Evolutionary conservation across 1,284 basidiomycete species (phyloP).

Genomic region (Bjerkandera adusta): DNA sequence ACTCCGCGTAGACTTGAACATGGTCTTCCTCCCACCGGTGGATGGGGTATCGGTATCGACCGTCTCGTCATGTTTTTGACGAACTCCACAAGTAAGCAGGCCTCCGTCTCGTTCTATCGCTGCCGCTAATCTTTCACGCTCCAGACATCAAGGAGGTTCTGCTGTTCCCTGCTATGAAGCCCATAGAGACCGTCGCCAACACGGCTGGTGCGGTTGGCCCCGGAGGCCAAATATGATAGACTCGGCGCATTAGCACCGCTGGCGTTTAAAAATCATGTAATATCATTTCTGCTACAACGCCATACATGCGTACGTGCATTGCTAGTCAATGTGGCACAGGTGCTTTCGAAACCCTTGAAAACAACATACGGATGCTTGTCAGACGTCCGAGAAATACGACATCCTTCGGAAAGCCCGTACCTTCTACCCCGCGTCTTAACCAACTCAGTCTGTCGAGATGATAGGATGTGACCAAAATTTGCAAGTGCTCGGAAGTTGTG

Average conservation of each 20-base stretch:
- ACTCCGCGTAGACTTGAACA: slow-evolving; percentile 77
- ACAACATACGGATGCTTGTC: no score
- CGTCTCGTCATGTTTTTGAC: slow-evolving; percentile 96
- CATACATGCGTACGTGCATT: no score
- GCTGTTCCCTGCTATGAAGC: slow-evolving; percentile 91
- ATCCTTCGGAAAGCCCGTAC: no score
- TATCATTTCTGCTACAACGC: no score
- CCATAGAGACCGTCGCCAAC: slow-evolving; percentile 48
- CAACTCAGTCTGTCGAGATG: no score
- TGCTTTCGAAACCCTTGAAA: no score
- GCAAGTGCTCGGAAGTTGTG: no score
- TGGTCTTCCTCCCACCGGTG: slow-evolving; percentile 95
- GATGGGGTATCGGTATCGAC: slow-evolving; percentile 95
- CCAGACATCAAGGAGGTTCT: slow-evolving; percentile 89
- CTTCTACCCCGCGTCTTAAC: no score
- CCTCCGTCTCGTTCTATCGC: slow-evolving; percentile 19
- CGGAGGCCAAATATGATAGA: neutral
- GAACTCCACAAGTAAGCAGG: slow-evolving; percentile 77
- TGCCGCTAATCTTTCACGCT: slow-evolving; percentile 26
- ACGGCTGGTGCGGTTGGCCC: slow-evolving; percentile 24
- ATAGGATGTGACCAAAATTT: no score
- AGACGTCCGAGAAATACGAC: no score
- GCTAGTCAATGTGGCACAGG: no score
- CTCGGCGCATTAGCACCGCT: neutral
- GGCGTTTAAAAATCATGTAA: neutral